Conservation (phyloP, 2,329 filamentous ascomycete genomes). For the Berkeleyomyces basicola region DNA sequence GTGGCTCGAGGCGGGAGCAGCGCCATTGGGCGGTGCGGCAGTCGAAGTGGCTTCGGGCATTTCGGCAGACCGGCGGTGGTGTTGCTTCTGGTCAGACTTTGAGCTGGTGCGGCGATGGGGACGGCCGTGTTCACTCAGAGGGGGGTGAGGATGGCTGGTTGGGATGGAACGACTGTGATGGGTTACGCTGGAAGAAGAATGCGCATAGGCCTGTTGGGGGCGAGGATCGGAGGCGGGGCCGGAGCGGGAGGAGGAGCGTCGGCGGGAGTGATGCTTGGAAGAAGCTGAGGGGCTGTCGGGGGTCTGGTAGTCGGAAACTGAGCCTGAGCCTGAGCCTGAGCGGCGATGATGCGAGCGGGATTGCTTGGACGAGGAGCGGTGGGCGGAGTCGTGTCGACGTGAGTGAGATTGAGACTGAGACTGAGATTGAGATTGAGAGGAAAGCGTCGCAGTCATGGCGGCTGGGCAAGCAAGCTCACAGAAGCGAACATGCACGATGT, state of each 20-base stretch:
- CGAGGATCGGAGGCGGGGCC: conserved; percentile 9
- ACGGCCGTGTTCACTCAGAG: conserved; percentile 14
- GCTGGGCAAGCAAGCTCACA: conserved; percentile 2
- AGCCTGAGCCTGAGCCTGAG: conserved; percentile 11
- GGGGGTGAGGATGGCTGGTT: conserved; percentile 9
- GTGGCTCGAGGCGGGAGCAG: background rate
- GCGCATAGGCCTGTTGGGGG: conserved; percentile 11
- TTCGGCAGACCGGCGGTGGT: conserved; percentile 6
- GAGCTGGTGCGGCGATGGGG: conserved; percentile 12
- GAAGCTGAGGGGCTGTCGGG: conserved; percentile 2
- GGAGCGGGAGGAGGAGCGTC: conserved; percentile 8
- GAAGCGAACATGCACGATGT: conserved; percentile 5
- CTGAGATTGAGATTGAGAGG: conserved; percentile 11
- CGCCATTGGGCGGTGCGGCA: background rate
- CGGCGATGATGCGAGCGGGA: conserved; percentile 12
- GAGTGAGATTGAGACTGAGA: conserved; percentile 12
- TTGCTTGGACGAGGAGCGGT: conserved; percentile 7
- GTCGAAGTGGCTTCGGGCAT: conserved; percentile 9
- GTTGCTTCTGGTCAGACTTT: conserved; percentile 9
- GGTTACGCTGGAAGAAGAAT: conserved; percentile 10
- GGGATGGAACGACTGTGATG: conserved; percentile 7
- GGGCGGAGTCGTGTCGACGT: conserved; percentile 11
- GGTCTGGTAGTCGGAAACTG: conserved; percentile 7
- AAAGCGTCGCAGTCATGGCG: conserved; percentile 13
- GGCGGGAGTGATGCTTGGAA: conserved; percentile 8